phyloP scores from a whole-genome alignment of 2,329 filamentous ascomycete genomes.

The Alternaria novae-zelandiae region DNA sequence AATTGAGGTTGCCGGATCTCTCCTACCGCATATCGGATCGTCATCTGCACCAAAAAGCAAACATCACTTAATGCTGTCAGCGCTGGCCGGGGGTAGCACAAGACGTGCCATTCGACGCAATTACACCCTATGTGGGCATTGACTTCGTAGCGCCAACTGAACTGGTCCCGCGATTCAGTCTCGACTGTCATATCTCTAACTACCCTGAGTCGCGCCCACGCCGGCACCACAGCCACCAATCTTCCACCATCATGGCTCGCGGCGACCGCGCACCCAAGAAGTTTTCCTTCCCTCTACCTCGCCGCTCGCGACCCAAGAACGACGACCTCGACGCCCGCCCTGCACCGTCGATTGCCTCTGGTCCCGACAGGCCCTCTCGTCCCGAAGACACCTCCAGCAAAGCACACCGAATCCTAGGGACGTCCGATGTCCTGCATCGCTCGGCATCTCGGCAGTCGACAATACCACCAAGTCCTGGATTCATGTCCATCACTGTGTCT shows the following conservation, averaged over 20 bases:
- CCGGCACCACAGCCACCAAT: conserved; percentile 22
- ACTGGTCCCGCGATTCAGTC: conserved; percentile 33
- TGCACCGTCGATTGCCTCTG: conserved; percentile 23
- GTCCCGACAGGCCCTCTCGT: conserved; percentile 33
- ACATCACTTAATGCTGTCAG: conserved; percentile 14
- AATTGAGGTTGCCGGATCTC: conserved; percentile 9
- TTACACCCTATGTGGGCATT: conserved; percentile 11
- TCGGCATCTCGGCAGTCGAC: conserved; percentile 29
- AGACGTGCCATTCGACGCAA: conserved; percentile 15
- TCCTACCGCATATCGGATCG: conserved; percentile 17
- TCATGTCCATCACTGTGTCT: conserved; percentile 41
- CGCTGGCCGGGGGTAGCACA: conserved; percentile 16
- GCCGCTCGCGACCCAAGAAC: conserved; percentile 31
- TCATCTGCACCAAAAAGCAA: conserved; percentile 8
- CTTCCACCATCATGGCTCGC: conserved; percentile 39
- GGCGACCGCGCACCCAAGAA: conserved; percentile 32
- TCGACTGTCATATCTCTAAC: conserved; percentile 14
- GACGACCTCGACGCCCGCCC: conserved; percentile 27
- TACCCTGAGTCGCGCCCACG: conserved; percentile 36
- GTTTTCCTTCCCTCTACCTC: conserved; percentile 49
- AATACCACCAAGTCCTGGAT: conserved; percentile 35
- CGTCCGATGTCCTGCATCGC: conserved; percentile 38
- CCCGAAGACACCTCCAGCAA: conserved; percentile 38
- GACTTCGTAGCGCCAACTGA: conserved; percentile 10
- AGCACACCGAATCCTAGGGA: conserved; percentile 48